A percentile compares a stretch with the other conserved stretches of the same genome.
Conservation (phyloP, 106 monocot genomes). For the Allium fistulosum region DNA sequence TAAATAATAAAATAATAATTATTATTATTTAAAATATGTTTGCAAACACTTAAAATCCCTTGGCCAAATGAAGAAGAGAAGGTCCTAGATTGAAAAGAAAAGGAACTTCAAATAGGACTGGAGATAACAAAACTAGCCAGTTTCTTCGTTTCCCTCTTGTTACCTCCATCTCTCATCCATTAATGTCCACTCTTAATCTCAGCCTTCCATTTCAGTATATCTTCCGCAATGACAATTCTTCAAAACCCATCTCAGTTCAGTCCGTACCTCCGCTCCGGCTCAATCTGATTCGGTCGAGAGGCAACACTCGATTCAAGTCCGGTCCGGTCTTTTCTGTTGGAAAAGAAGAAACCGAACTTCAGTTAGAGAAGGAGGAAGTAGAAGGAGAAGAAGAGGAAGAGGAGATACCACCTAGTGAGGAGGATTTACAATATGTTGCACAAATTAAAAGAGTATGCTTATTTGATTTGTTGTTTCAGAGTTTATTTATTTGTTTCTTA, state of each 20-base stretch:
- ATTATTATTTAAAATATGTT: no score
- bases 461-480: background rate
- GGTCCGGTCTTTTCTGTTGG: slow-evolving; percentile 7
- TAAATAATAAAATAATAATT: no score
- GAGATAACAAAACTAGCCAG: slow-evolving; percentile 1
- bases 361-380: slow-evolving; percentile 13
- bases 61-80: no score
- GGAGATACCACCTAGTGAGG: slow-evolving; percentile 26
- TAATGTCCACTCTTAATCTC: slow-evolving; percentile 2
- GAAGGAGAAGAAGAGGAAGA: slow-evolving; percentile 9
- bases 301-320: background rate
- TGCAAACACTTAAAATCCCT: no score
- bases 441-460: slow-evolving; percentile 44
- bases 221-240: background rate
- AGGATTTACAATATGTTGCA: slow-evolving; percentile 52
- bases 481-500: background rate
- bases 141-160: background rate
- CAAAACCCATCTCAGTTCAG: background rate
- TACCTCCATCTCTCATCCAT: background rate
- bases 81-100: no score
- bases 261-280: background rate
- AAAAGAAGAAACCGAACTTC: slow-evolving; percentile 16
- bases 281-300: slow-evolving; percentile 1
- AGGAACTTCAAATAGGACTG: background rate
- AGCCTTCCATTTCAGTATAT: background rate